A percentile compares a stretch with the other conserved stretches of the same genome.
Conservation (phyloP, 257 asterid species). For the Anisodus acutangulus region DNA sequence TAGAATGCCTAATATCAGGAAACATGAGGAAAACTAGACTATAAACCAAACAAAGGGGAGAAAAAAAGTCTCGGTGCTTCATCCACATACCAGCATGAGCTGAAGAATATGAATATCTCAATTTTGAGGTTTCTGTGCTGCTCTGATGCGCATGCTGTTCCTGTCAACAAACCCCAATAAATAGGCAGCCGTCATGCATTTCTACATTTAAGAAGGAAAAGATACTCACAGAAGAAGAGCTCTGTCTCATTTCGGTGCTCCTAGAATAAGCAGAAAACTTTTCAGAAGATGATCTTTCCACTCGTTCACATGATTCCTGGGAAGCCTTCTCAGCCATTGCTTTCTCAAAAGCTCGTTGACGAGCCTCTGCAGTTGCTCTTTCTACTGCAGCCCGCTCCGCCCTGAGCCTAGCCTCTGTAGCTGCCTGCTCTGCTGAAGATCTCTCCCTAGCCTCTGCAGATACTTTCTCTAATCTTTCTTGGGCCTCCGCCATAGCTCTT, state of each 20-base stretch:
- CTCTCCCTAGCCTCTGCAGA: constrained; percentile 45
- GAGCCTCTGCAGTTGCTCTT: constrained; percentile 87
- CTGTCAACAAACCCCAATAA: constrained; percentile 41
- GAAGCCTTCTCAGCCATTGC: constrained; percentile 58
- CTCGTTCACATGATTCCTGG: constrained; percentile 44
- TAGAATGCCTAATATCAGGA: constrained; percentile 1
- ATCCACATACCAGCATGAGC: constrained; percentile 62
- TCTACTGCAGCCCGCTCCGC: constrained; percentile 85
- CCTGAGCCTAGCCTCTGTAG: constrained; percentile 63
- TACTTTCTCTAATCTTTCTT: constrained; percentile 71
- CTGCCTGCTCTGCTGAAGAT: constrained; percentile 23
- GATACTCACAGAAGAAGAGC: constrained; percentile 70
- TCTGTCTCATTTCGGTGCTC: constrained; percentile 57
- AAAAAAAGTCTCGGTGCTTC: neutral
- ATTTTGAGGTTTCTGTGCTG: constrained; percentile 48
- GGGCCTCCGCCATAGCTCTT: constrained; percentile 61
- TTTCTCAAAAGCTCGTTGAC: constrained; percentile 77
- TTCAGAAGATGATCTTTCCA: constrained; percentile 57
- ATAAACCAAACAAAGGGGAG: neutral
- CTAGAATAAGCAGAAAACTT: constrained; percentile 59
- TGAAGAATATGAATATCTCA: constrained; percentile 55
- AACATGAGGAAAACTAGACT: neutral
- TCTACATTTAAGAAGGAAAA: constrained; percentile 37
- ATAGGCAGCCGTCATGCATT: constrained; percentile 33
- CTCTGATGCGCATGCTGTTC: constrained; percentile 51